These are phyloP conservation scores for Tetraselmis chui DNA, from an alignment of 139 green algal species.

Conservation along the genomic window DNA sequence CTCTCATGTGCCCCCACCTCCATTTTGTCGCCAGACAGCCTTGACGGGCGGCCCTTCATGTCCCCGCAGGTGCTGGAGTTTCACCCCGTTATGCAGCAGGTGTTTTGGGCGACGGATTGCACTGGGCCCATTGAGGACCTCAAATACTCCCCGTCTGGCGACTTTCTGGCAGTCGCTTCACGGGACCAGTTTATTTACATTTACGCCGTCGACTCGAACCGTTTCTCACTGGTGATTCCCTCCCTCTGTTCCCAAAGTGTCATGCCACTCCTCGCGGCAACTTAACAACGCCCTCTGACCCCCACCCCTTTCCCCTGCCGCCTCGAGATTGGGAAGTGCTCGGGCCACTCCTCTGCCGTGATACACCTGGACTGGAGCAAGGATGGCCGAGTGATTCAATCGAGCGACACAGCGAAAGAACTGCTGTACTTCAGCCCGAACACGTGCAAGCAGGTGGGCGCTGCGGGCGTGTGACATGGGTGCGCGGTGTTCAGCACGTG, in stretches of 20 bases:
- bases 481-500: neutral
- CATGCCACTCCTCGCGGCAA: too few relatives aligned
- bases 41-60: too few relatives aligned
- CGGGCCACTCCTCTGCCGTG: conserved; percentile 46
- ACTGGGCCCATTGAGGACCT: conserved; percentile 35
- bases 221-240: too few relatives aligned
- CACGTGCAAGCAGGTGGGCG: conserved; percentile 35
- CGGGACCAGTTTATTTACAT: conserved; percentile 57
- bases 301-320: too few relatives aligned
- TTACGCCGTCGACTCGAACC: too few relatives aligned
- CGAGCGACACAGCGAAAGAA: conserved; percentile 40
- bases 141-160: conserved; percentile 52
- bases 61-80: neutral
- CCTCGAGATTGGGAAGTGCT: conserved; percentile 12
- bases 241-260: too few relatives aligned
- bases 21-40: too few relatives aligned
- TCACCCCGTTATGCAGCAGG: neutral
- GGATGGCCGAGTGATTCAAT: conserved; percentile 46
- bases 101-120: neutral
- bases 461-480: too few relatives aligned
- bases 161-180: conserved; percentile 42
- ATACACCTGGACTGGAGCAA: conserved; percentile 48
- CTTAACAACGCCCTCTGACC: too few relatives aligned
- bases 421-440: conserved; percentile 53
- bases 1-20: too few relatives aligned